Percentiles rank a stretch among this genome's conserved stretches.
phyloP scores from a whole-genome alignment of 1,284 basidiomycete genomes.

The Inonotus obliquus region DNA sequence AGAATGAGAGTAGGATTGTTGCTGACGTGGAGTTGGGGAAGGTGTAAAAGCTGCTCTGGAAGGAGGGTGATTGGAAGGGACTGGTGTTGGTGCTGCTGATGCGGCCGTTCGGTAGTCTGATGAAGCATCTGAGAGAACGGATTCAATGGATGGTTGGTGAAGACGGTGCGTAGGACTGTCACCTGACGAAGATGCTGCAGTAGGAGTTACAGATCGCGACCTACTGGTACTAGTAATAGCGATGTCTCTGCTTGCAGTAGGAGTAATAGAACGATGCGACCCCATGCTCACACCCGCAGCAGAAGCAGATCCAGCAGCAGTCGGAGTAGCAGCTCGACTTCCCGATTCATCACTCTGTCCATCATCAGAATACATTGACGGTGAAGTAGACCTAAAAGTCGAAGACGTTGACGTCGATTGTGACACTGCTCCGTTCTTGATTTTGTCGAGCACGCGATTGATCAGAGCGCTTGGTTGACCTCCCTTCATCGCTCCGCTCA shows the following conservation, averaged over 20 bases:
- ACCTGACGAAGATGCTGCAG: constrained; percentile 27
- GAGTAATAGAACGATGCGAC: constrained; percentile 29
- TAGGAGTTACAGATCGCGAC: constrained; percentile 37
- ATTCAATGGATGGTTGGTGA: constrained; percentile 54
- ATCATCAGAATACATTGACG: constrained; percentile 57
- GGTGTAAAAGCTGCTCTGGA: constrained; percentile 25
- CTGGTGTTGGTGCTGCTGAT: constrained; percentile 27
- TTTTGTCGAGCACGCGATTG: constrained; percentile 19
- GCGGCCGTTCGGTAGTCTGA: constrained; percentile 51
- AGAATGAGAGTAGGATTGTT: no score
- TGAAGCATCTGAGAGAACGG: constrained; percentile 53
- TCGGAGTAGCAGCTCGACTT: constrained; percentile 37
- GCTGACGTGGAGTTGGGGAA: constrained; percentile 21
- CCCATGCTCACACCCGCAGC: not conserved
- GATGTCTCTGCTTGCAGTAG: constrained; percentile 28
- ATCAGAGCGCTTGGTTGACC: constrained; percentile 16
- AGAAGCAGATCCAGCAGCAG: constrained; percentile 27
- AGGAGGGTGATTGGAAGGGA: constrained; percentile 11
- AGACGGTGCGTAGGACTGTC: constrained; percentile 32
- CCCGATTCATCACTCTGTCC: constrained; percentile 33
- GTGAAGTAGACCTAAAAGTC: constrained; percentile 36
- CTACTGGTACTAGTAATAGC: constrained; percentile 14
- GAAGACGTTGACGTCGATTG: constrained; percentile 19
- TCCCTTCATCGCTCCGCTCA: constrained; percentile 16
- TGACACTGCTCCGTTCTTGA: constrained; percentile 21